Base-by-base conservation (phyloP, 164 flowering plant genomes). In the Vitis labrusca region DNA sequence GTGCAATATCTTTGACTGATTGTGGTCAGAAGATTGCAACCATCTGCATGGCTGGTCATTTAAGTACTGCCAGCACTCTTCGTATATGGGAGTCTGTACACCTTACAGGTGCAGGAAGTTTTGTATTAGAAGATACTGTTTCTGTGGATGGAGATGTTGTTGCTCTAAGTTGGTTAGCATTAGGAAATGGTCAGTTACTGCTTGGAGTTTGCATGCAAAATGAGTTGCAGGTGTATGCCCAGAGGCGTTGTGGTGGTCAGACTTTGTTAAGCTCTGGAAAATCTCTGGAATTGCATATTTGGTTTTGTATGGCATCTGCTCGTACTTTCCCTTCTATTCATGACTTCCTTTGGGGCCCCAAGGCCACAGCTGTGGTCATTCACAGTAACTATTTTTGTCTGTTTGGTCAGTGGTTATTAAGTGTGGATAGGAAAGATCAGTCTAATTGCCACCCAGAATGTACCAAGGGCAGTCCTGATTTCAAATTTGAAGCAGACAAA, bases 11-110 rank as follows among this genome's bases (percentile, higher is more conserved):
- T 72, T 73, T 88, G 68, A 80, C 89, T 67, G 78, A 78, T 63
- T 81, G 83, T 78, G 93, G 97, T 64, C 74, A 77, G 69, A 92
- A 90, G 86, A 82, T 96, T 69, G 99, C 99, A 50, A 86, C 95
- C 5, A 63, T 79, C 50, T 74, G 85, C 74, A 19, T 47, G 48
- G 70, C 51, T 10, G 70, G 49, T 77, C 61, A 64, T 49, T 63
- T 78, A 68, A 77, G 68, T 66, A 50, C 70, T 76, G 70, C 55
- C 14, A 73, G 72, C 69, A 74, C 69, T 61, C 78, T 93, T 74
- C 70, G 64, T 69, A 77, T 96, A 81, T 96, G 97, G 98, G 95
- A 83, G 56, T 59, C 85, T 70, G 73, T 88, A 59, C 71, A 72
- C 51, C 70, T 89, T 57, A 48, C 69, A 14, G 79, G 71, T 69